Evolutionary conservation across 2,329 filamentous ascomycete species (phyloP).

Genomic region (Venturiaceae sp.): DNA sequence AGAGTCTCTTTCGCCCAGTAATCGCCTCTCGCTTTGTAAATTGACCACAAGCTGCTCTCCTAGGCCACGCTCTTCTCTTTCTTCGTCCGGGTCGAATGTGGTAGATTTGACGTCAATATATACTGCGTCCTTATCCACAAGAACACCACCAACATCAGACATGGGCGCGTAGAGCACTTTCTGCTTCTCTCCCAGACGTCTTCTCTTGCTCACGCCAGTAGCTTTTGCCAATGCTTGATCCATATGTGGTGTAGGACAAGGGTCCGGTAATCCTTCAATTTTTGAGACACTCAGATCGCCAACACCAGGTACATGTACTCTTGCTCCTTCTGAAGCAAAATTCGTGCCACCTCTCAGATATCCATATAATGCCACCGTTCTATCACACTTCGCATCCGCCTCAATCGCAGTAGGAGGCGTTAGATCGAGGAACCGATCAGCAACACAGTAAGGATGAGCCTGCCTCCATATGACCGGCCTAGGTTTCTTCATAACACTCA

Average conservation of each 20-base stretch:
- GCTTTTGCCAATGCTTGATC: conserved; percentile 79
- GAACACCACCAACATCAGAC: conserved; percentile 91
- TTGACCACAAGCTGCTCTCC: conserved; percentile 92
- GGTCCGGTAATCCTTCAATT: conserved; percentile 84
- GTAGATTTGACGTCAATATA: conserved; percentile 68
- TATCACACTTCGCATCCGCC: conserved; percentile 78
- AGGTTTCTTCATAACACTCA: conserved; percentile 99
- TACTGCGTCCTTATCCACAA: conserved; percentile 95
- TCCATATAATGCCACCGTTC: conserved; percentile 82
- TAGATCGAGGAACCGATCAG: conserved; percentile 90
- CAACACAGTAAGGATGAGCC: conserved; percentile 84
- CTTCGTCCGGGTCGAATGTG: conserved; percentile 59
- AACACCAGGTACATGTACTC: conserved; percentile 85
- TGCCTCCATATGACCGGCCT: conserved; percentile 95
- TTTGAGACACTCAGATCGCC: conserved; percentile 77
- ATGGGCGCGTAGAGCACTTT: conserved; percentile 95
- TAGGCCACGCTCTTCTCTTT: conserved; percentile 65
- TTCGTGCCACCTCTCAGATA: conserved; percentile 94
- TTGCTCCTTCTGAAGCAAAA: conserved; percentile 73
- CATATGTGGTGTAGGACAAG: conserved; percentile 87
- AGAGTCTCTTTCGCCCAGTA: conserved; percentile 73
- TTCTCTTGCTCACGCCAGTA: conserved; percentile 69
- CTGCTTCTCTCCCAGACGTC: conserved; percentile 87
- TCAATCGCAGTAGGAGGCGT: conserved; percentile 90
- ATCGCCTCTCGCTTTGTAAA: conserved; percentile 69